Conservation (phyloP, 306 rosid genomes). For the Quercus engelmannii region DNA sequence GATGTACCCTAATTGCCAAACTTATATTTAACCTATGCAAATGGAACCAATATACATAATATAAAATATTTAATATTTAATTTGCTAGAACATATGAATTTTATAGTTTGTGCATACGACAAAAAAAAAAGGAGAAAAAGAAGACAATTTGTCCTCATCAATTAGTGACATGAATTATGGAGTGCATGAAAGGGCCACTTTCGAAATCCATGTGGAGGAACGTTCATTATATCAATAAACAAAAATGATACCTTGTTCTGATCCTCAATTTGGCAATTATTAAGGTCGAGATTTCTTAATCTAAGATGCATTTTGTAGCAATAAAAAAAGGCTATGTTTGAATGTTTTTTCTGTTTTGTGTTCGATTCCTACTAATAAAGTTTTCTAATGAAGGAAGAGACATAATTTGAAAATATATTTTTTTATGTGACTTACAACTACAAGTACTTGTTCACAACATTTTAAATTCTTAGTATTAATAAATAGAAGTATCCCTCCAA, state of each 20-base stretch:
- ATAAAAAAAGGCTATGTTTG: neutral
- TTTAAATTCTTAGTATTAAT: neutral
- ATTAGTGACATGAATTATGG: slow-evolving; percentile 22
- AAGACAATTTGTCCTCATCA: slow-evolving; percentile 21
- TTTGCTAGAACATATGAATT: neutral
- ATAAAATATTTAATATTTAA: neutral
- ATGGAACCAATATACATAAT: neutral
- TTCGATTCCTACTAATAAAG: neutral
- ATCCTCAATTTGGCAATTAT: neutral
- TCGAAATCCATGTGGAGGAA: slow-evolving; percentile 17
- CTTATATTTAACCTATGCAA: neutral
- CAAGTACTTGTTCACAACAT: neutral
- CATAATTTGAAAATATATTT: neutral
- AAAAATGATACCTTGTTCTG: neutral
- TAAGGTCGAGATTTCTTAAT: neutral
- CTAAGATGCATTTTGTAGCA: neutral
- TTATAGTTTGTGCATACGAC: neutral
- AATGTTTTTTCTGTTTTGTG: too few relatives aligned
- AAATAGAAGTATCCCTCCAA: neutral
- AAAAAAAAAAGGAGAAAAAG: neutral
- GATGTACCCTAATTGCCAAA: neutral
- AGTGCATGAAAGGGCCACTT: slow-evolving; percentile 17
- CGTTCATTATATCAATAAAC: neutral
- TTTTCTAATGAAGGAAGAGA: neutral
- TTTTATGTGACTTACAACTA: too few relatives aligned